A percentile compares a stretch with the other conserved stretches of the same genome.
These are phyloP conservation scores for Fusarium paranaense DNA, from an alignment of 2,329 filamentous ascomycete genomes.

Conservation along the genomic window DNA sequence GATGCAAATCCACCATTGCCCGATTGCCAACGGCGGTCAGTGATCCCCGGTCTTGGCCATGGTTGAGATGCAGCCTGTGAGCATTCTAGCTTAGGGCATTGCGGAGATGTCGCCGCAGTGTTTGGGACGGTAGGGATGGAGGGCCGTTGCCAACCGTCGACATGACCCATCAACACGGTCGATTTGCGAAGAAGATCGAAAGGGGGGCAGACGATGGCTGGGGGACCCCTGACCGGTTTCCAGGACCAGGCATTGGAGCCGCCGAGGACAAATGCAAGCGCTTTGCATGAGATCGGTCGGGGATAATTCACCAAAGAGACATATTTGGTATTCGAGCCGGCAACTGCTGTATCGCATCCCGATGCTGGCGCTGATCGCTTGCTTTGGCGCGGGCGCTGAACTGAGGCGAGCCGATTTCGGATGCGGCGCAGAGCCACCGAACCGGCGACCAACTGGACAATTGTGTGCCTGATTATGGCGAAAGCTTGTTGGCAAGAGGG, in stretches of 20 bases:
- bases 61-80: slow-evolving; percentile 12
- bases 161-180: slow-evolving; percentile 20
- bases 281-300: slow-evolving; percentile 40
- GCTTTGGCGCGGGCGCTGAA: slow-evolving; percentile 32
- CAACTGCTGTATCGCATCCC: slow-evolving; percentile 36
- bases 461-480: background rate
- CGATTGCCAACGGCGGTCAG: slow-evolving; percentile 6
- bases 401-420: slow-evolving; percentile 28
- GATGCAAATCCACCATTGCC: slow-evolving; percentile 14
- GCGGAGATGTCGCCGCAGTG: slow-evolving; percentile 1
- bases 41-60: slow-evolving; percentile 8
- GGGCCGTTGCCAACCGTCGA: slow-evolving; percentile 6
- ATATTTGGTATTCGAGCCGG: slow-evolving; percentile 32
- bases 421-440: slow-evolving; percentile 10
- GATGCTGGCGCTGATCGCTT: slow-evolving; percentile 38
- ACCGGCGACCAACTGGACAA: background rate
- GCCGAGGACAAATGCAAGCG: slow-evolving; percentile 17
- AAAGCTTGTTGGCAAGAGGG: background rate
- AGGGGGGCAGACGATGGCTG: slow-evolving; percentile 11
- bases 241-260: slow-evolving; percentile 14
- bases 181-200: slow-evolving; percentile 43
- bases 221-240: slow-evolving; percentile 9
- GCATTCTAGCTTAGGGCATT: slow-evolving; percentile 17
- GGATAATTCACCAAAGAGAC: slow-evolving; percentile 33
- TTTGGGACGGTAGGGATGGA: slow-evolving; percentile 10